Evolutionary conservation across 345 rosid species (phyloP).

Genomic region (Theobroma cacao): DNA sequence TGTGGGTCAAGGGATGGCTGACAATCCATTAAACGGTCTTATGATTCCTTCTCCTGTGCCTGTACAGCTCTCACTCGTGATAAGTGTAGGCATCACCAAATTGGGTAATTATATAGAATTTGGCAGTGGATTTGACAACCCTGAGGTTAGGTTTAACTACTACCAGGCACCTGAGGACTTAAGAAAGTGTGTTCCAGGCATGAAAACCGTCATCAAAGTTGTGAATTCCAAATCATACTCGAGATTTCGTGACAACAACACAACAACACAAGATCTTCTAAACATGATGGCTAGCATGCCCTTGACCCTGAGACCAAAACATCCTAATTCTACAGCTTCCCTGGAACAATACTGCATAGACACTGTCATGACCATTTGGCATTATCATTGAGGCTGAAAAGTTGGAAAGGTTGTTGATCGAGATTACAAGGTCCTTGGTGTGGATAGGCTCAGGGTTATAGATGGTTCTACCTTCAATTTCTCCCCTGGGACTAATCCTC

Average conservation of each 20-base stretch:
- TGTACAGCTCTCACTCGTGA: slow-evolving; percentile 60
- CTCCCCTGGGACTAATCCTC: slow-evolving; percentile 73
- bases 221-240: slow-evolving; percentile 50
- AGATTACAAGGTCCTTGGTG: slow-evolving; percentile 52
- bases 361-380: slow-evolving; percentile 73
- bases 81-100: slow-evolving; percentile 62
- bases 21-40: slow-evolving; percentile 75
- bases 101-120: slow-evolving; percentile 53
- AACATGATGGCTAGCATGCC: slow-evolving; percentile 38
- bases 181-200: slow-evolving; percentile 50
- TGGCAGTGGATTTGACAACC: slow-evolving; percentile 62
- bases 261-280: slow-evolving; percentile 41
- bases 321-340: slow-evolving; percentile 27
- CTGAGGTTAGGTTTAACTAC: slow-evolving; percentile 69
- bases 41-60: slow-evolving; percentile 59
- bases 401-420: slow-evolving; percentile 57
- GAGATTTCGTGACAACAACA: slow-evolving; percentile 36
- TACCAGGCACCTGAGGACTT: slow-evolving; percentile 69
- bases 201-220: slow-evolving; percentile 45
- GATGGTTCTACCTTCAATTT: slow-evolving; percentile 59
- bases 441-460: slow-evolving; percentile 49
- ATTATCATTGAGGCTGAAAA: slow-evolving; percentile 74
- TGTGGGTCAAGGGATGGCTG: slow-evolving; percentile 85
- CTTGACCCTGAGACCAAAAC: slow-evolving; percentile 57
- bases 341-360: slow-evolving; percentile 62